Percentiles rank a stretch among this genome's conserved stretches.
These are phyloP conservation scores for Lipomyces starkeyi DNA, from an alignment of 805 yeast genomes.

Conservation along the genomic window DNA sequence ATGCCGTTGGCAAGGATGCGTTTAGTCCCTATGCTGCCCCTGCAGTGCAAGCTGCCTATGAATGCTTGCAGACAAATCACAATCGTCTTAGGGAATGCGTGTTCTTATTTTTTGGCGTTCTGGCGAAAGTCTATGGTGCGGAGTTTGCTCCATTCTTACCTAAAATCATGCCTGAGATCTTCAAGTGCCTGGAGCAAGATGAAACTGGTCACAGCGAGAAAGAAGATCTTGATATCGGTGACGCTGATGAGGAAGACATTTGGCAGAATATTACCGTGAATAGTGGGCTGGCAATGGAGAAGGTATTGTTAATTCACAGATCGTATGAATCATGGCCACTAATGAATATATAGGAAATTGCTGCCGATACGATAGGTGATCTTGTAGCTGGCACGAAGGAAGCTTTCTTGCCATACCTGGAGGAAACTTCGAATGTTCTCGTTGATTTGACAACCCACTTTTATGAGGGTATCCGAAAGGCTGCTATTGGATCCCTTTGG, in stretches of 20 bases:
- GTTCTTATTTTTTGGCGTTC: slow-evolving; percentile 86
- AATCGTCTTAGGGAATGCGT: slow-evolving; percentile 93
- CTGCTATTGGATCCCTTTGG: slow-evolving; percentile 84
- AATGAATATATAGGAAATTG: slow-evolving; percentile 64
- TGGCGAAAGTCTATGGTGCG: slow-evolving; percentile 93
- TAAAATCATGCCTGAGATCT: slow-evolving; percentile 80
- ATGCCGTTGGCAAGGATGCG: slow-evolving; percentile 92
- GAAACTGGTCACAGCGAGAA: slow-evolving; percentile 57
- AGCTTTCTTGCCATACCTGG: slow-evolving; percentile 77
- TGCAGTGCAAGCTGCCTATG: slow-evolving; percentile 84
- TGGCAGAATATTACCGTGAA: slow-evolving; percentile 81
- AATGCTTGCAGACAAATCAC: slow-evolving; percentile 74
- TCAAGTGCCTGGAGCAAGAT: slow-evolving; percentile 81
- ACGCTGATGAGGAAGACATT: slow-evolving; percentile 62
- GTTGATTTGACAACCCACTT: slow-evolving; percentile 80
- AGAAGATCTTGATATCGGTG: slow-evolving; percentile 41
- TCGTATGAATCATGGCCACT: background rate
- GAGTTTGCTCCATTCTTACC: slow-evolving; percentile 87
- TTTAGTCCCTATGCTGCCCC: slow-evolving; percentile 88
- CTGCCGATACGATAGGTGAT: slow-evolving; percentile 88
- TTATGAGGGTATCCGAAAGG: slow-evolving; percentile 84
- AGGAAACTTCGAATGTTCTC: slow-evolving; percentile 65
- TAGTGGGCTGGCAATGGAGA: slow-evolving; percentile 94
- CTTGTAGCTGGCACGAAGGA: slow-evolving; percentile 86
- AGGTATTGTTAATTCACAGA: slow-evolving; percentile 44